Evolutionary conservation across 2,329 filamentous ascomycete genomes (phyloP), one percentile per base, ranked within the genome.

Genomic region (Botryotinia globosa): DNA sequence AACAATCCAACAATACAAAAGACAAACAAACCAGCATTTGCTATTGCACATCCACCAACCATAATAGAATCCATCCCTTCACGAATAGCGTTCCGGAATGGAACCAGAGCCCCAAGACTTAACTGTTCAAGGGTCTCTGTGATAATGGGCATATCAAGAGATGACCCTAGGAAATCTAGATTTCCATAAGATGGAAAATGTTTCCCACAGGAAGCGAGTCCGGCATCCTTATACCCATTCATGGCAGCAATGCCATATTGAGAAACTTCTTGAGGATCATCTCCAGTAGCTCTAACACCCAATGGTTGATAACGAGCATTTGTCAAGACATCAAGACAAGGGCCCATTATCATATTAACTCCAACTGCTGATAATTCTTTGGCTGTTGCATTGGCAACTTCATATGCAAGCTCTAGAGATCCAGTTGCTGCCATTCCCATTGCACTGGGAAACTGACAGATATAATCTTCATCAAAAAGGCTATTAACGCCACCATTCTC

Each of bases 401-500:
- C 91, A 80, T 95, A 97, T 9, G 95, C 93, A 71, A 98, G 85
- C 18, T 96, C 90, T 51, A 90, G 91, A 18, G 91, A 94, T 37
- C 94, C 94, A 7, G 94, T 94, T 34, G 96, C 96, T n/a, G 95
- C 94, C 74, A 98, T 87, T 20, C 94, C 95, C 95, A 99, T 98
- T 75, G 95, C 93, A 79, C 94, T 97, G 14, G 96, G 96, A 77
- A 97, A 99, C 81, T 98, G 96, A 76, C 94, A 94, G 77, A 98
- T 95, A 81, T 94, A 96, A 79, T 96, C 93, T 78, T 97, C 94
- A 81, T 98, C 95, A 79, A 97, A 98, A 3, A 98, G 87, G 83
- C 94, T 97, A 84, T 98, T 98, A 81, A 98, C 95, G 4, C 95
- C 94, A 76, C 96, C 96, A 89, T 99, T 98, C 82, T 99, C 96